These are phyloP conservation scores for Fraxinus quadrangulata DNA, from an alignment of 257 asterid species.

Conservation along the genomic window DNA sequence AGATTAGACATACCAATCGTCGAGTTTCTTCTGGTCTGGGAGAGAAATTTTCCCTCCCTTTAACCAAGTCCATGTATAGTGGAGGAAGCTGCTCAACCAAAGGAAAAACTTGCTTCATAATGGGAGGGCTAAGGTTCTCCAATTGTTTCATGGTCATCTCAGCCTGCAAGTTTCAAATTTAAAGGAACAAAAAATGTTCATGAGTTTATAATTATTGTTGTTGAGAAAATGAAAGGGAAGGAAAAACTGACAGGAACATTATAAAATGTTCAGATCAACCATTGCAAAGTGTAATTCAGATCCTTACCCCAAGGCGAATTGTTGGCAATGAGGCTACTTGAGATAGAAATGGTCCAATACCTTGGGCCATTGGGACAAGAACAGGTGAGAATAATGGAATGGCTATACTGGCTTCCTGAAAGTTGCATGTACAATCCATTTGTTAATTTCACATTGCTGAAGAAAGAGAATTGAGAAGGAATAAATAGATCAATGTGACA, in stretches of 20 bases:
- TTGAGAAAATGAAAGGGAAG: background rate
- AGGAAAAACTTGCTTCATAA: conserved; percentile 88
- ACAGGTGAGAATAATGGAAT: conserved; percentile 87
- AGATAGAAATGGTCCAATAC: conserved; percentile 78
- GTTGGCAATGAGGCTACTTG: conserved; percentile 85
- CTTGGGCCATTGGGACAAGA: conserved; percentile 81
- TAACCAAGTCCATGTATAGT: conserved; percentile 84
- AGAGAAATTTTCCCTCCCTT: conserved; percentile 81
- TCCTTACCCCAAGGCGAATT: conserved; percentile 82
- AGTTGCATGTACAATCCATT: conserved; percentile 4
- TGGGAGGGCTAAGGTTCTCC: conserved; percentile 87
- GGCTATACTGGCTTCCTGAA: conserved; percentile 90
- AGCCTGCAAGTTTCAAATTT: conserved; percentile 54
- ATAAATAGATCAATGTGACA: no score
- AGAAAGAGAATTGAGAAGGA: background rate
- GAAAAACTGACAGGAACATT: conserved; percentile 2
- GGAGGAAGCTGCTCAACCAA: conserved; percentile 97
- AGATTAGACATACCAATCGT: conserved; percentile 60
- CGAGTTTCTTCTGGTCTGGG: conserved; percentile 93
- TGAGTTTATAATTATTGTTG: background rate
- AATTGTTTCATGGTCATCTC: conserved; percentile 90
- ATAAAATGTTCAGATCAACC: background rate
- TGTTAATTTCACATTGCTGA: background rate
- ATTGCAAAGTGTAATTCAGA: conserved; percentile 24
- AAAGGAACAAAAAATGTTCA: background rate